These are phyloP conservation scores for Aspergillus nanangensis DNA, from an alignment of 495 filamentous ascomycete genomes.

Conservation along the genomic window DNA sequence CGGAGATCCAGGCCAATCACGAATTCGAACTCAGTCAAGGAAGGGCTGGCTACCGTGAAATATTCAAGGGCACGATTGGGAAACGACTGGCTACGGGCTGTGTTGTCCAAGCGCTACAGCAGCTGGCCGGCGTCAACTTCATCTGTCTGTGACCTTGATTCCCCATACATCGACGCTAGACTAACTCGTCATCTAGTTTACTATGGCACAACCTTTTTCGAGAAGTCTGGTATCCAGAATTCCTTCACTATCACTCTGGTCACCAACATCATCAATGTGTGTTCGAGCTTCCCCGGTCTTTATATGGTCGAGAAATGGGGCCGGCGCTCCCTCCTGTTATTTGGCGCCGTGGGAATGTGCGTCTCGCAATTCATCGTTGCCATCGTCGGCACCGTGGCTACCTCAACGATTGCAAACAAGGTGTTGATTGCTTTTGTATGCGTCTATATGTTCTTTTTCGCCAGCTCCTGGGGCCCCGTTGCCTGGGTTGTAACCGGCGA, in stretches of 20 bases:
- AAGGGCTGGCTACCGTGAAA: slow-evolving; percentile 63
- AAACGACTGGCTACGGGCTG: slow-evolving; percentile 74
- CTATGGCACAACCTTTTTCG: slow-evolving; percentile 72
- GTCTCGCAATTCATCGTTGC: slow-evolving; percentile 64
- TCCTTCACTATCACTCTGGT: slow-evolving; percentile 63
- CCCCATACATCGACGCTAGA: too few relatives aligned
- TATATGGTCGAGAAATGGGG: slow-evolving; percentile 71
- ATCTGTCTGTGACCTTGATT: slow-evolving; percentile 45
- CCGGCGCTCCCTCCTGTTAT: slow-evolving; percentile 63
- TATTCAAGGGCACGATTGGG: slow-evolving; percentile 55
- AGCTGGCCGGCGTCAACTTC: slow-evolving; percentile 71
- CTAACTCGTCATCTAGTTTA: slow-evolving; percentile 46
- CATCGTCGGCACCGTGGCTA: slow-evolving; percentile 56
- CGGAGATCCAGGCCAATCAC: slow-evolving; percentile 75
- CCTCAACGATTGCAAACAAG: slow-evolving; percentile 50
- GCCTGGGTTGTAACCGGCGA: slow-evolving; percentile 80
- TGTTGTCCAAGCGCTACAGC: slow-evolving; percentile 70
- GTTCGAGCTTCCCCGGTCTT: slow-evolving; percentile 65
- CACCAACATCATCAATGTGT: slow-evolving; percentile 64
- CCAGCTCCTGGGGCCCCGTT: slow-evolving; percentile 69
- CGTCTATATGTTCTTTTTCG: slow-evolving; percentile 80
- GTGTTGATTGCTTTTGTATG: slow-evolving; percentile 71
- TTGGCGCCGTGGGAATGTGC: slow-evolving; percentile 69
- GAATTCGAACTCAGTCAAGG: slow-evolving; percentile 73
- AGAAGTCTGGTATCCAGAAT: slow-evolving; percentile 61